These are phyloP conservation scores for Colletotrichum limetticola DNA, from an alignment of 2,329 filamentous ascomycete genomes.

Conservation along the genomic window DNA sequence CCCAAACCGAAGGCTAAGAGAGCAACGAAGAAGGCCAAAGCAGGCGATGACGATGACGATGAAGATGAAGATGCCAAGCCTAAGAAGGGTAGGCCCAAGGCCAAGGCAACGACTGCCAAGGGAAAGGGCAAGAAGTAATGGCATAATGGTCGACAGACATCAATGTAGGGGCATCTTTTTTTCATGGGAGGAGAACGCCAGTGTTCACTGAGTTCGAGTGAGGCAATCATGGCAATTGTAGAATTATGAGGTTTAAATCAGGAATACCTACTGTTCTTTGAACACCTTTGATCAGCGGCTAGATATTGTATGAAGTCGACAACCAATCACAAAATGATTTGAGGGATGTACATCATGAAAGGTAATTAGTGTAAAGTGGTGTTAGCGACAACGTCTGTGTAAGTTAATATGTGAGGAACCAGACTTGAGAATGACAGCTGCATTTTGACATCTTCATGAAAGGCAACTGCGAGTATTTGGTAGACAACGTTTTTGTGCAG, in stretches of 20 bases:
- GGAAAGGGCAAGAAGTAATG: slow-evolving; percentile 58
- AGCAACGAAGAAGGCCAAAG: slow-evolving; percentile 48
- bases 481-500: neutral
- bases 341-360: neutral
- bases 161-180: neutral
- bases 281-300: neutral
- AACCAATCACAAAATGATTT: neutral
- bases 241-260: neutral
- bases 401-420: neutral
- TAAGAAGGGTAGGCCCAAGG: slow-evolving; percentile 59
- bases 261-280: neutral
- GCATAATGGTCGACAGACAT: neutral
- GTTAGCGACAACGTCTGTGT: neutral
- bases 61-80: slow-evolving; percentile 62
- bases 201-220: neutral
- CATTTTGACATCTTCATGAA: neutral
- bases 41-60: slow-evolving; percentile 60
- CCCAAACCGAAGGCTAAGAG: slow-evolving; percentile 76
- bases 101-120: slow-evolving; percentile 52
- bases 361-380: neutral
- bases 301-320: neutral
- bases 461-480: neutral
- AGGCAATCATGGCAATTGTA: neutral
- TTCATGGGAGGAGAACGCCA: neutral
- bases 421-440: neutral